A percentile compares a stretch with the other conserved stretches of the same genome.
phyloP scores from a whole-genome alignment of 2,329 filamentous ascomycete genomes.

The Sarocladium strictum region DNA sequence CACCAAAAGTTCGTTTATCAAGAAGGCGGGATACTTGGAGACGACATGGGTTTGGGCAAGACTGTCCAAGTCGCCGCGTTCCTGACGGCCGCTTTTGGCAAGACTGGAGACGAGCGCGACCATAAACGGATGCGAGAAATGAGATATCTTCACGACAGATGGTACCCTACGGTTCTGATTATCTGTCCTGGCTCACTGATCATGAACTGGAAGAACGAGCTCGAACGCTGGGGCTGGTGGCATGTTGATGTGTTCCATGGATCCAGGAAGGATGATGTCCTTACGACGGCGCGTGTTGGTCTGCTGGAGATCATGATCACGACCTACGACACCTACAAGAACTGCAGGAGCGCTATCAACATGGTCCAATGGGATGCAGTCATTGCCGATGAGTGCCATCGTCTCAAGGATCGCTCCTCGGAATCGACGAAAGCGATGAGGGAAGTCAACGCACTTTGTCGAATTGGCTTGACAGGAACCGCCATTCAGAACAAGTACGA shows the following conservation, averaged over 20 bases:
- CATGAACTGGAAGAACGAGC: constrained; percentile 83
- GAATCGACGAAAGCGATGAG: constrained; percentile 83
- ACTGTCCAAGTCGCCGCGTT: constrained; percentile 96
- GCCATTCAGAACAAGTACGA: constrained; percentile 98
- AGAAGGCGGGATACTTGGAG: constrained; percentile 81
- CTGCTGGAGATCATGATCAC: constrained; percentile 88
- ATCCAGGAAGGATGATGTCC: constrained; percentile 56
- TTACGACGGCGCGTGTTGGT: constrained; percentile 68
- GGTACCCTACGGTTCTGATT: constrained; percentile 76
- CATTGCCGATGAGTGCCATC: constrained; percentile 89
- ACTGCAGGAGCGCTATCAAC: constrained; percentile 69
- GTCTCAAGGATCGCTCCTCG: constrained; percentile 72
- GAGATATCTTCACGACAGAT: constrained; percentile 53
- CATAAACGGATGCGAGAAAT: constrained; percentile 83
- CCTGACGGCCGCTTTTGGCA: constrained; percentile 85
- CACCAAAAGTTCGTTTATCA: constrained; percentile 89
- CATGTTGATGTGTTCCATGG: constrained; percentile 79
- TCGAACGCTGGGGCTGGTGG: constrained; percentile 95
- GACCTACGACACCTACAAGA: constrained; percentile 86
- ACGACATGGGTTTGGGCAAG: constrained; percentile 97
- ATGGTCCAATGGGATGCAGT: constrained; percentile 88
- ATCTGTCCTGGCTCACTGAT: constrained; percentile 86
- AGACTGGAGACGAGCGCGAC: constrained; percentile 84
- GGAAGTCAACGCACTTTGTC: constrained; percentile 82
- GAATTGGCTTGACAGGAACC: constrained; percentile 89